A percentile compares a stretch with the other conserved stretches of the same genome.
These are phyloP conservation scores for Rachicladosporium sp. DNA, from an alignment of 2,329 filamentous ascomycete species.

Conservation along the genomic window DNA sequence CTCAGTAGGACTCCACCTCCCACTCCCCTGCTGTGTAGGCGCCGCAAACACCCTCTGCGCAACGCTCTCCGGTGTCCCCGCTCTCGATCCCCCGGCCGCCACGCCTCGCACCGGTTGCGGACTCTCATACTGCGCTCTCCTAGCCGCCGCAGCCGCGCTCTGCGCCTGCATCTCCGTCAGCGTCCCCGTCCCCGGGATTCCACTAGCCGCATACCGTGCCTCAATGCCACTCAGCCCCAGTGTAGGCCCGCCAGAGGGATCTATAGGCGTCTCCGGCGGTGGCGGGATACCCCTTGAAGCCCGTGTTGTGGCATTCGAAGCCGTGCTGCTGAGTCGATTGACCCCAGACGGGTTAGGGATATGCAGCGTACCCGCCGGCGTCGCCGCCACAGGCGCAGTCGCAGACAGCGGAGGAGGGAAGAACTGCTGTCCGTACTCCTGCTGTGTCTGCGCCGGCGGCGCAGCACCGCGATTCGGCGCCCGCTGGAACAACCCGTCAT, in stretches of 20 bases:
- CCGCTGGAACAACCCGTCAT: constrained; percentile 63
- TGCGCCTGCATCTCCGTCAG: constrained; percentile 62
- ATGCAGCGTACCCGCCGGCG: constrained; percentile 28
- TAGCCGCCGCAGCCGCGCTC: constrained; percentile 70
- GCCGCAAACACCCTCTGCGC: no score
- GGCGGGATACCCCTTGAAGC: constrained; percentile 88
- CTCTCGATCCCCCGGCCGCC: constrained; percentile 24
- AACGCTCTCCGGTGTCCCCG: constrained; percentile 27
- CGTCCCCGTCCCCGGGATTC: constrained; percentile 76
- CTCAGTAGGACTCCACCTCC: constrained; percentile 94
- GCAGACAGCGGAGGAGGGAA: constrained; percentile 41
- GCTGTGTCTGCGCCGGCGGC: constrained; percentile 6
- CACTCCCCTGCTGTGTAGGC: constrained; percentile 21
- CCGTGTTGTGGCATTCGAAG: constrained; percentile 84
- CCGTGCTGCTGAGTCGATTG: constrained; percentile 62
- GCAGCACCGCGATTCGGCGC: constrained; percentile 29
- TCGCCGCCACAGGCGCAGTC: constrained; percentile 8
- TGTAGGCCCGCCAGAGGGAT: constrained; percentile 20
- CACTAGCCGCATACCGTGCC: constrained; percentile 78
- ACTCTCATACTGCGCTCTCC: constrained; percentile 60
- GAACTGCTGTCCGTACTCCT: constrained; percentile 41
- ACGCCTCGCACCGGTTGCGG: constrained; percentile 35
- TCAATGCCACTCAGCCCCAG: constrained; percentile 59
- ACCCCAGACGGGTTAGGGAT: constrained; percentile 42
- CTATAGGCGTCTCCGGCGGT: constrained; percentile 81